phyloP scores from a whole-genome alignment of 2,329 filamentous ascomycete genomes.

The Ophiocordyceps camponoti-floridani region DNA sequence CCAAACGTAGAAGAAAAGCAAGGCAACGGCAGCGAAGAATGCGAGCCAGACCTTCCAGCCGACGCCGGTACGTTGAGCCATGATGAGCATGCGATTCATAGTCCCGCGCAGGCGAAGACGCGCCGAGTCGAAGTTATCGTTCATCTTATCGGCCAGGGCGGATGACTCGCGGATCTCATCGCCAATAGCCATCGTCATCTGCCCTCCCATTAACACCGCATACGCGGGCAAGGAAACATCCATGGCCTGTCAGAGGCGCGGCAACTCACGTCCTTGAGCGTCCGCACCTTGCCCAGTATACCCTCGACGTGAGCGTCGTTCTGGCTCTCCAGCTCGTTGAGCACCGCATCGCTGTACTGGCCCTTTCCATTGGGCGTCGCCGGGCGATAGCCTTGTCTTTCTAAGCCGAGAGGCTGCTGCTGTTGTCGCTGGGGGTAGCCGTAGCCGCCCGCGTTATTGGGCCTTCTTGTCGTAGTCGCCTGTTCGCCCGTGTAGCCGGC shows the following conservation, averaged over 20 bases:
- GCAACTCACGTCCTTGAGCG: conserved; percentile 68
- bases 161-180: conserved; percentile 88
- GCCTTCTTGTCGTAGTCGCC: conserved; percentile 1
- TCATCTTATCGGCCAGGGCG: conserved; percentile 84
- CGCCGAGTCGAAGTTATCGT: conserved; percentile 80
- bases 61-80: conserved; percentile 89
- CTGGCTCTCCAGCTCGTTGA: conserved; percentile 88
- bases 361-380: conserved; percentile 65
- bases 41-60: conserved; percentile 86
- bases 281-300: conserved; percentile 77
- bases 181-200: conserved; percentile 87
- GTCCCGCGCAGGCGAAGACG: conserved; percentile 67
- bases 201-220: neutral
- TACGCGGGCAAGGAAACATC: neutral
- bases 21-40: conserved; percentile 69
- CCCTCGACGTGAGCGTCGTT: conserved; percentile 81
- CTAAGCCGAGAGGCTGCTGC: conserved; percentile 8
- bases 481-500: conserved; percentile 45
- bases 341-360: conserved; percentile 80
- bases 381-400: conserved; percentile 31
- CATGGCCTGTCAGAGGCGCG: too few species aligned
- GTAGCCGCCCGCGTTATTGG: conserved; percentile 13
- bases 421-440: conserved; percentile 20
- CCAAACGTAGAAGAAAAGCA: conserved; percentile 89
- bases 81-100: conserved; percentile 92